These are phyloP conservation scores for Fusarium coffeatum DNA, from an alignment of 2,329 filamentous ascomycete species.

Conservation along the genomic window DNA sequence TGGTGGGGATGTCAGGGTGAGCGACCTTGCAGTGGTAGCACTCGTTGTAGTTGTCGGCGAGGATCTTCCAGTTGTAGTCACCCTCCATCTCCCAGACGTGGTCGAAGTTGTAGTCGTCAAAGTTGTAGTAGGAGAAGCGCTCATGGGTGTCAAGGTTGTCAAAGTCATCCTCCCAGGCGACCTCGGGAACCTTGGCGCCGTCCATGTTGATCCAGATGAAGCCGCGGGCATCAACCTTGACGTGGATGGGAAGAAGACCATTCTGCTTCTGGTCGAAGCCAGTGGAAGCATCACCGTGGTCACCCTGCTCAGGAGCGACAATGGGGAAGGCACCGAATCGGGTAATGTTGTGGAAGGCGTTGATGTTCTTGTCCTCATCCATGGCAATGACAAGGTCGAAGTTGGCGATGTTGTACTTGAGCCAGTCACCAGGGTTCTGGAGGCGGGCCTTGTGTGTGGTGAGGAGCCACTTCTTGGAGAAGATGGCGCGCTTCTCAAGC, in stretches of 20 bases:
- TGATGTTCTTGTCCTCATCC: conserved; percentile 63
- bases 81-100: conserved; percentile 68
- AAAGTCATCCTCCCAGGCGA: conserved; percentile 65
- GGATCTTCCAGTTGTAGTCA: conserved; percentile 70
- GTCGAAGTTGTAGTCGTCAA: conserved; percentile 66
- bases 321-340: conserved; percentile 71
- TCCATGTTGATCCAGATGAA: conserved; percentile 72
- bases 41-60: conserved; percentile 74
- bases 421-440: conserved; percentile 65
- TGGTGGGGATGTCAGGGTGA: conserved; percentile 66
- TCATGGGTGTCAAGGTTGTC: conserved; percentile 58
- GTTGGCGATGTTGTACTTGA: conserved; percentile 65
- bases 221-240: conserved; percentile 63
- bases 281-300: conserved; percentile 62
- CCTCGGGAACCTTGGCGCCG: conserved; percentile 56
- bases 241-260: conserved; percentile 65
- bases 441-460: conserved; percentile 65
- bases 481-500: conserved; percentile 67
- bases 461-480: conserved; percentile 67
- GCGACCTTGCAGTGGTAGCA: conserved; percentile 72
- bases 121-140: conserved; percentile 59
- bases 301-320: conserved; percentile 55
- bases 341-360: conserved; percentile 73
- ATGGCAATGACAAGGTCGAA: conserved; percentile 66
- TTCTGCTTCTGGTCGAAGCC: conserved; percentile 69